Evolutionary conservation across 495 filamentous ascomycete species (phyloP), one percentile per base, ranked within the genome.

Genomic region (Amniculicola lignicola): DNA sequence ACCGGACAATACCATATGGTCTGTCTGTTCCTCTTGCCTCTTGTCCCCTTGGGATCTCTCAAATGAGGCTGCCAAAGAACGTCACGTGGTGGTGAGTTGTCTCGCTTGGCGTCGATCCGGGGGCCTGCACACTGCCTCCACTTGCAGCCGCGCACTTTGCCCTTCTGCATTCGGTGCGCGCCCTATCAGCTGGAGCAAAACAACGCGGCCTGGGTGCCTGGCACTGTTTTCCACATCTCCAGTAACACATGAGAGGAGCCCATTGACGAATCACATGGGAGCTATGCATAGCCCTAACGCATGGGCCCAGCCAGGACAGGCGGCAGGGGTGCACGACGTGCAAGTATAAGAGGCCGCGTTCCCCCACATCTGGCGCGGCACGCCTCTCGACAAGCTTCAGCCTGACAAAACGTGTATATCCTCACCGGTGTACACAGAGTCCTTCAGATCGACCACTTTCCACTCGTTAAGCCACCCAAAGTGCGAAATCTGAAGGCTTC

Each of bases 401-500:
- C 62, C 64, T 39, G 62, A 61, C 64, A 64, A 64, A 51, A 43
- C 40, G 59, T 48, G 35, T 48, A 51, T 51, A 22, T 62, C 55
- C 11, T 59, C 55, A 52, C 60, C 23, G 16, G 54, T 49, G 52
- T 52, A 54, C 51, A 59, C 65, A 58, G 62, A 67, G 67, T 45
- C 48, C 42, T 51, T 54, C 49, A 53, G 65, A 50, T 41, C 18
- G 18, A 23, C 37, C 31, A 42, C 45, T 59, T 56, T 54, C n/a
- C 29, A 9, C 49, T 55, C 48, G 3, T 27, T 35, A 33, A n/a
- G n/a, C n/a, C n/a, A n/a, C n/a, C n/a, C n/a, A 49, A 59, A 55
- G 51, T 47, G 55, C 42, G 27, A 59, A 50, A 41, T 59, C 57
- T 62, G 49, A 61, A 48, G 65, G 42, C 54, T 69, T 69, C 65